These are phyloP conservation scores for Fusarium avenaceum DNA, from an alignment of 2,329 filamentous ascomycete species.

Conservation along the genomic window DNA sequence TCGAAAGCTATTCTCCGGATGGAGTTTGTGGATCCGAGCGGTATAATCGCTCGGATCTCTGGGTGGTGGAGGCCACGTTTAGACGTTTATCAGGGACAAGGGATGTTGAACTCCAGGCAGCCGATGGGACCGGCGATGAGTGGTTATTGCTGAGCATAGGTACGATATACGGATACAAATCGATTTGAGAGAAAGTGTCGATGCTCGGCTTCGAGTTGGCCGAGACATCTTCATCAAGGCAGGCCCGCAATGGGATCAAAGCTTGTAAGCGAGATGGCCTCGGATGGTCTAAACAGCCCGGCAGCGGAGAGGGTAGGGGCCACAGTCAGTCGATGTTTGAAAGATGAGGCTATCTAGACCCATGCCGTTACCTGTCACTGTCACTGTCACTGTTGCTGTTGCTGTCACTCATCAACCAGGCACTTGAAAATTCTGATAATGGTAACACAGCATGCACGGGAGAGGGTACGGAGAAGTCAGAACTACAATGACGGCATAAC, in stretches of 20 bases:
- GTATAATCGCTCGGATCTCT: conserved; percentile 21
- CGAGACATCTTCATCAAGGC: conserved; percentile 5
- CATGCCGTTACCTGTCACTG: conserved; percentile 17
- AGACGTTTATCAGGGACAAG: conserved; percentile 15
- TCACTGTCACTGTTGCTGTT: conserved; percentile 1
- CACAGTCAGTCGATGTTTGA: conserved; percentile 4
- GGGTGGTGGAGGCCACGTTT: conserved; percentile 11
- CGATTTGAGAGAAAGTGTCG: conserved; percentile 6
- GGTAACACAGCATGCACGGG: background rate
- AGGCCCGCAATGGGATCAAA: conserved; percentile 28
- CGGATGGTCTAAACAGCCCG: background rate
- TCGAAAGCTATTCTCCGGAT: conserved; percentile 10
- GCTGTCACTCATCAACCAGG: conserved; percentile 8
- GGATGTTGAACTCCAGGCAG: background rate
- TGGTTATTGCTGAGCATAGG: conserved; percentile 3
- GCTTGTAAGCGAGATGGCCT: conserved; percentile 19
- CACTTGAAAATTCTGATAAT: conserved; percentile 12
- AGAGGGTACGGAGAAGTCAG: background rate
- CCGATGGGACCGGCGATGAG: conserved; percentile 2
- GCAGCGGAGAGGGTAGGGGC: background rate
- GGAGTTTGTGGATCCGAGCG: conserved; percentile 22
- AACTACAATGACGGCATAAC: background rate
- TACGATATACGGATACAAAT: background rate
- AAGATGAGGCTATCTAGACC: conserved; percentile 34
- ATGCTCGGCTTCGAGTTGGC: conserved; percentile 13